phyloP scores from a whole-genome alignment of 1,284 basidiomycete species.

The Naganishia albida region DNA sequence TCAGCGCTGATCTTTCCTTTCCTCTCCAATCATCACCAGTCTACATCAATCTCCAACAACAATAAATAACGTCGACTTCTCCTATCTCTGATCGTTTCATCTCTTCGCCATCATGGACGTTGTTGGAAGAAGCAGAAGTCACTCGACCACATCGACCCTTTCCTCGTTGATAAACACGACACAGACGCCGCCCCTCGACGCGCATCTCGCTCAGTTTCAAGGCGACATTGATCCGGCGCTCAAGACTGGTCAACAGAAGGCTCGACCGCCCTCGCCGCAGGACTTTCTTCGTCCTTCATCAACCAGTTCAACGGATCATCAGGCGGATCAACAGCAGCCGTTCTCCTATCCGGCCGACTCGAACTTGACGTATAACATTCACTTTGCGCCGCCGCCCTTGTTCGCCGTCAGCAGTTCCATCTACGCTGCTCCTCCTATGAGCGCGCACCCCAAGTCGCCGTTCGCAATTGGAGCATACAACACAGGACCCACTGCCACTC shows the following conservation, averaged over 20 bases:
- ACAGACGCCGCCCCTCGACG: conserved; percentile 1
- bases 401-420: conserved; percentile 23
- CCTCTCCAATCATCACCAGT: background rate
- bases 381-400: conserved; percentile 15
- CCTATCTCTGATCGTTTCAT: conserved; percentile 18
- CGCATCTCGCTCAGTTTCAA: background rate
- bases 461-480: background rate
- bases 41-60: background rate
- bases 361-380: conserved; percentile 20
- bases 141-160: conserved; percentile 16
- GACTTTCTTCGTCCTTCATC: conserved; percentile 22
- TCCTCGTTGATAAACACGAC: conserved; percentile 24
- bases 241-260: conserved; percentile 5
- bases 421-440: conserved; percentile 6
- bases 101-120: conserved; percentile 11
- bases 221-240: conserved; percentile 5
- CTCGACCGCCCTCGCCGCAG: conserved; percentile 17
- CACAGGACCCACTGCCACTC: background rate
- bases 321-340: conserved; percentile 11
- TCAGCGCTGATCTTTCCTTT: conserved; percentile 9
- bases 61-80: conserved; percentile 16
- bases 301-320: conserved; percentile 2
- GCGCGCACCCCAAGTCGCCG: conserved; percentile 5
- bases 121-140: conserved; percentile 16
- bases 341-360: conserved; percentile 20